A percentile compares a stretch with the other conserved stretches of the same genome.
phyloP scores from a whole-genome alignment of 495 filamentous ascomycete genomes.

The Glonium stellatum region DNA sequence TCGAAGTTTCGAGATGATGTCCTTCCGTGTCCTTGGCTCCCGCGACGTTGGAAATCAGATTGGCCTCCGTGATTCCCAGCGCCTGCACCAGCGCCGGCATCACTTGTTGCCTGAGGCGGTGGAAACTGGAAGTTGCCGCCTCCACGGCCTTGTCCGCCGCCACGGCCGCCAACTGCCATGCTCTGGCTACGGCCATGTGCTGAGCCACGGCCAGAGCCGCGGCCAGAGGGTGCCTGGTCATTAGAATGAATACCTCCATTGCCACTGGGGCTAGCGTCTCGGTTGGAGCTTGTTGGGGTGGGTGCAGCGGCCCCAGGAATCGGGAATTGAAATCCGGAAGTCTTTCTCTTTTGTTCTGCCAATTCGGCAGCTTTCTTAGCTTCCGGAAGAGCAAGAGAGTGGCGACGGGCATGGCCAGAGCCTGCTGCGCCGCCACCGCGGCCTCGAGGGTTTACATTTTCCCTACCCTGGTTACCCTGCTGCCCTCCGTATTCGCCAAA shows the following conservation, averaged over 20 bases:
- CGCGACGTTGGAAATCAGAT: slow-evolving; percentile 64
- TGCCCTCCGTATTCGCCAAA: slow-evolving; percentile 71
- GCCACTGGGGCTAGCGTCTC: slow-evolving; percentile 43
- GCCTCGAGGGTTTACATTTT: slow-evolving; percentile 64
- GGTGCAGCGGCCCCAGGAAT: slow-evolving; percentile 57
- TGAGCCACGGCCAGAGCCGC: slow-evolving; percentile 41
- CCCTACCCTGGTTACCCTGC: slow-evolving; percentile 52
- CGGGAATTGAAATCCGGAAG: slow-evolving; percentile 91
- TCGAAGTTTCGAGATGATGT: slow-evolving; percentile 89
- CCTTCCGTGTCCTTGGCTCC: slow-evolving; percentile 68
- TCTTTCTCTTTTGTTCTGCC: slow-evolving; percentile 92
- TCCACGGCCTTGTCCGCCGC: slow-evolving; percentile 49
- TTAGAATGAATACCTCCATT: slow-evolving; percentile 38
- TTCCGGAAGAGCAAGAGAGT: slow-evolving; percentile 89
- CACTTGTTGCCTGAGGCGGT: slow-evolving; percentile 43
- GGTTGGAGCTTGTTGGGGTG: slow-evolving; percentile 39
- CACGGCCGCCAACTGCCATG: slow-evolving; percentile 58
- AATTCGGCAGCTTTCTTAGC: slow-evolving; percentile 96
- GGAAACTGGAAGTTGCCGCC: slow-evolving; percentile 68
- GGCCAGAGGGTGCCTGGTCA: slow-evolving; percentile 9
- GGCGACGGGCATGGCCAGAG: slow-evolving; percentile 83
- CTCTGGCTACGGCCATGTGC: slow-evolving; percentile 61
- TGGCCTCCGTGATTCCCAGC: slow-evolving; percentile 36
- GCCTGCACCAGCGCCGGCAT: slow-evolving; percentile 42
- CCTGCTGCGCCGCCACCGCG: slow-evolving; percentile 61